Evolutionary conservation across 2,329 filamentous ascomycete species (phyloP).

Genomic region (Beauveria rudraprayagi): DNA sequence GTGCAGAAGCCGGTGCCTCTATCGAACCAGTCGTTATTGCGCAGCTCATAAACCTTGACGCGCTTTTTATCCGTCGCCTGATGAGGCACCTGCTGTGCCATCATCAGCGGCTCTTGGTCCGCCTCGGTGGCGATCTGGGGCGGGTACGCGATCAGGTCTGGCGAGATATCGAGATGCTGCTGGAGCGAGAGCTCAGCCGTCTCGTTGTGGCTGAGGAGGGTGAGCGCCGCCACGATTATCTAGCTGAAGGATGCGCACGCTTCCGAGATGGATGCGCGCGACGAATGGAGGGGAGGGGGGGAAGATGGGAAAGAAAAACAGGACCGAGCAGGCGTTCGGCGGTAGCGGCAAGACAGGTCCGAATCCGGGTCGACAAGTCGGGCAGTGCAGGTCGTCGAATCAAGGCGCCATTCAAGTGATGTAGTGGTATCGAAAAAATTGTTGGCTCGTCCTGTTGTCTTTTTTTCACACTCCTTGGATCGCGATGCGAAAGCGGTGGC

Average conservation of each 20-base stretch:
- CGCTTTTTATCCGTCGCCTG: constrained; percentile 60
- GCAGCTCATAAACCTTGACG: constrained; percentile 98
- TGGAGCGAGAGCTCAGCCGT: constrained; percentile 48
- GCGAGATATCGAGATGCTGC: constrained; percentile 50
- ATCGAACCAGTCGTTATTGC: constrained; percentile 99
- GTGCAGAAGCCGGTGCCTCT: constrained; percentile 93
- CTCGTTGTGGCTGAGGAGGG: constrained; percentile 44
- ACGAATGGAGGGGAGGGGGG: background rate
- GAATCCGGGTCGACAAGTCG: background rate
- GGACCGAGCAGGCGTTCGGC: background rate
- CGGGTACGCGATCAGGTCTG: constrained; percentile 43
- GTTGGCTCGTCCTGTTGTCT: background rate
- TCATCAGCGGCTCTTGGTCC: constrained; percentile 56
- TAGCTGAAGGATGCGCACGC: constrained; percentile 13
- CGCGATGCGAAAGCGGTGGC: constrained; percentile 1
- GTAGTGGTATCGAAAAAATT: background rate
- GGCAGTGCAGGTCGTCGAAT: background rate
- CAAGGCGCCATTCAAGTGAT: constrained; percentile 3
- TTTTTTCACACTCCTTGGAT: background rate
- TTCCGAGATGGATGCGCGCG: constrained; percentile 9
- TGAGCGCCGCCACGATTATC: constrained; percentile 49
- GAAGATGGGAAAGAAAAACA: background rate
- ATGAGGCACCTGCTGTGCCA: constrained; percentile 65
- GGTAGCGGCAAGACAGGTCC: background rate
- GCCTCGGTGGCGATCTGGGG: constrained; percentile 39